These are phyloP conservation scores for Metarhizium robertsii DNA, from an alignment of 2,329 filamentous ascomycete genomes.

Conservation along the genomic window DNA sequence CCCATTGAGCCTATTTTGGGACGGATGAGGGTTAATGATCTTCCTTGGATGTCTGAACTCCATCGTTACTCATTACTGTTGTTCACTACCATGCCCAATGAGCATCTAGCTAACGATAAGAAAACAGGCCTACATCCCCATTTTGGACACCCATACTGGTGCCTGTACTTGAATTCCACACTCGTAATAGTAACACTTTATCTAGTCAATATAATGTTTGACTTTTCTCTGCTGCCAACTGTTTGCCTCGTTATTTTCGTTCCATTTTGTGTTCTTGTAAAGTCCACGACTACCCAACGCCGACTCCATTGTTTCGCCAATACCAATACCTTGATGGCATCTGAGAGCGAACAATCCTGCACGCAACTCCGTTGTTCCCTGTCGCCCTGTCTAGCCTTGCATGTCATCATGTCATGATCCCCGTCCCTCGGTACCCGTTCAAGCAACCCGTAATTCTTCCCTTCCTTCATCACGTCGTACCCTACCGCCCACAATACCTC, in stretches of 20 bases:
- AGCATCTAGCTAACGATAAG: conserved; percentile 14
- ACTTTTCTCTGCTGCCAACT: no score
- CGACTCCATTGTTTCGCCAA: background rate
- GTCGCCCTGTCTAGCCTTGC: background rate
- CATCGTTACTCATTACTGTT: conserved; percentile 6
- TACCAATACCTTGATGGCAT: background rate
- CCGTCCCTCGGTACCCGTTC: conserved; percentile 1
- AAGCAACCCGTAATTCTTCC: conserved; percentile 32
- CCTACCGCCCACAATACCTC: conserved; percentile 73
- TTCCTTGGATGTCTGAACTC: conserved; percentile 71
- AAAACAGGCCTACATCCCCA: conserved; percentile 1
- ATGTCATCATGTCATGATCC: background rate
- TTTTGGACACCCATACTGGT: no score
- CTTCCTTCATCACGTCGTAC: conserved; percentile 36
- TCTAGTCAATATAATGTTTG: no score
- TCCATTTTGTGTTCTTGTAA: background rate
- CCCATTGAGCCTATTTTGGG: conserved; percentile 56
- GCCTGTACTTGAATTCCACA: no score
- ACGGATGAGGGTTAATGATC: conserved; percentile 55
- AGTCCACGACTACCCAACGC: background rate
- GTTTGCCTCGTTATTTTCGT: no score
- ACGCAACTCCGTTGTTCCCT: background rate
- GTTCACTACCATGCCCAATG: background rate
- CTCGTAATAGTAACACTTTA: no score
- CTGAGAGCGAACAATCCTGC: background rate